phyloP scores from a whole-genome alignment of 768 basidiomycete species.

The Pleurotus tuoliensis region DNA sequence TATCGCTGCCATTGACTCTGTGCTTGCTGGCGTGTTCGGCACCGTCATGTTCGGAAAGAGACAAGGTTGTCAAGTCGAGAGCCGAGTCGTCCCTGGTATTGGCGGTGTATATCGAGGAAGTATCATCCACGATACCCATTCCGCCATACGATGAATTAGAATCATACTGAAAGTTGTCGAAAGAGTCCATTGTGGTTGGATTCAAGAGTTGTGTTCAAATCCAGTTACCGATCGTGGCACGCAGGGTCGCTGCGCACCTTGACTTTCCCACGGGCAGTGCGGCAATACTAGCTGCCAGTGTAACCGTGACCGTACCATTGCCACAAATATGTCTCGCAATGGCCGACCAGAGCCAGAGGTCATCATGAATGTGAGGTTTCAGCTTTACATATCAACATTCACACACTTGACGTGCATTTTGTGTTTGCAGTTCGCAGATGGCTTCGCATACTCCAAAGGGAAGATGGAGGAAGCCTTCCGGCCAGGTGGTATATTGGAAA shows the following conservation, averaged over 20 bases:
- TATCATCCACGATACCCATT: constrained; percentile 72
- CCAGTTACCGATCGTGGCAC: constrained; percentile 3
- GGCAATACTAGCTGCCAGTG: no score
- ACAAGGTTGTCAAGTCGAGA: constrained; percentile 65
- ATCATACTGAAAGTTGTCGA: constrained; percentile 85
- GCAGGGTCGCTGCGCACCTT: not conserved
- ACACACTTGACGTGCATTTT: not conserved
- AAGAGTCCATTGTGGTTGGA: constrained; percentile 60
- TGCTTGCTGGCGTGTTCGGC: constrained; percentile 31
- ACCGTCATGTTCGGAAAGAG: constrained; percentile 60
- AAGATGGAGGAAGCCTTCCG: constrained; percentile 65
- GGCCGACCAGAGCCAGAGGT: constrained; percentile 63
- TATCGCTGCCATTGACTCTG: constrained; percentile 16
- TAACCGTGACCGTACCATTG: no score
- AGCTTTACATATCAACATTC: not conserved
- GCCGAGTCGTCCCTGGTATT: constrained; percentile 60
- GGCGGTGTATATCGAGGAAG: constrained; percentile 74
- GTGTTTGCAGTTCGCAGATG: constrained; percentile 51
- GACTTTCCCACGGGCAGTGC: no score
- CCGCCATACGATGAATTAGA: constrained; percentile 77
- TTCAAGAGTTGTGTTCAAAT: not conserved
- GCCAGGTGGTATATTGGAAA: constrained; percentile 53
- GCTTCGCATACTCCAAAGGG: constrained; percentile 62
- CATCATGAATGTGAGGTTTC: constrained; percentile 53
- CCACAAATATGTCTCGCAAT: constrained; percentile 34